Evolutionary conservation across 106 monocot species (phyloP).

Genomic region (Dioscorea zingiberensis): DNA sequence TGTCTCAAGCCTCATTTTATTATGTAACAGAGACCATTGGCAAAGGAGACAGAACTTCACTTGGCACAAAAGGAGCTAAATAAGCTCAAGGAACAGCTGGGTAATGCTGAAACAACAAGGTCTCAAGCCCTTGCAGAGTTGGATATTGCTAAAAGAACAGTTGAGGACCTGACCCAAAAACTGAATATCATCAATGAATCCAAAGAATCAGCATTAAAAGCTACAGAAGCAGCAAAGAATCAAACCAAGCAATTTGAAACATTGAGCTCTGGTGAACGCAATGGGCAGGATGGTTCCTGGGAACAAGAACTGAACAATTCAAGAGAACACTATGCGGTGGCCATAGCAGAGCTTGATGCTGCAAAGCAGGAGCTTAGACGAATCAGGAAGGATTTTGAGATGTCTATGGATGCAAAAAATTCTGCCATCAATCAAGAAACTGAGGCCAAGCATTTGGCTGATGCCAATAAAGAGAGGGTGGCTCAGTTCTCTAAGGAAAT

Average conservation of each 20-base stretch:
- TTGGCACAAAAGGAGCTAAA: slow-evolving; percentile 9
- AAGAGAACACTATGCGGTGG: slow-evolving; percentile 10
- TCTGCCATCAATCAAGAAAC: slow-evolving; percentile 19
- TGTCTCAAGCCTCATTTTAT: not conserved
- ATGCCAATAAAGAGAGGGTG: slow-evolving; percentile 17
- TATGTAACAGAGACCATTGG: slow-evolving; percentile 8
- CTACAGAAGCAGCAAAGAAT: slow-evolving; percentile 9
- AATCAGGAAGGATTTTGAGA: slow-evolving; percentile 26
- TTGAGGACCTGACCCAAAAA: slow-evolving; percentile 4
- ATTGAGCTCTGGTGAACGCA: not conserved
- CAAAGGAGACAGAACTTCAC: slow-evolving; percentile 15
- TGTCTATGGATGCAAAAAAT: slow-evolving; percentile 20
- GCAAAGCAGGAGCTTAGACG: slow-evolving; percentile 14
- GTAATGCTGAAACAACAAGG: slow-evolving; percentile 13
- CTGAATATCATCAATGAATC: slow-evolving; percentile 9
- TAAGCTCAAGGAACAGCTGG: slow-evolving; percentile 8
- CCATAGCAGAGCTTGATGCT: slow-evolving; percentile 4
- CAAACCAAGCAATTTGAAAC: slow-evolving; percentile 14
- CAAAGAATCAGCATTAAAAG: slow-evolving; percentile 8
- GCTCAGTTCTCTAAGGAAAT: slow-evolving; percentile 24
- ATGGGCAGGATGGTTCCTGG: slow-evolving; percentile 2
- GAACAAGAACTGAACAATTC: slow-evolving; percentile 18
- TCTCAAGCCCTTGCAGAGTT: slow-evolving; percentile 12
- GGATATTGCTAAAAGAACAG: slow-evolving; percentile 8
- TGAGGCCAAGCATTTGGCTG: slow-evolving; percentile 13